Percentiles rank a stretch among this genome's conserved stretches.
Conservation (phyloP, 257 asterid species). For the Solanum rostratum region DNA sequence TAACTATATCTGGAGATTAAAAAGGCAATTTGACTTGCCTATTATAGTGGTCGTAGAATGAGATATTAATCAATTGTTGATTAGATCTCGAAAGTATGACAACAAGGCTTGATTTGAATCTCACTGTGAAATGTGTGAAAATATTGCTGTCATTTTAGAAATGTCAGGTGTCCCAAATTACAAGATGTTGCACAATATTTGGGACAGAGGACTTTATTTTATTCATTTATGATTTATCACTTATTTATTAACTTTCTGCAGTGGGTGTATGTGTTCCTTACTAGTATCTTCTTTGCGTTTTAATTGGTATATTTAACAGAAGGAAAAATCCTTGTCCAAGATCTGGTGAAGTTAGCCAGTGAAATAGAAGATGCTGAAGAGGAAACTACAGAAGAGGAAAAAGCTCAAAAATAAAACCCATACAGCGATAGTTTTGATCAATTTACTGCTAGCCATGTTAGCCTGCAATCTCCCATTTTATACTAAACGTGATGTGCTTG, state of each 20-base stretch:
- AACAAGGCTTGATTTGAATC: not conserved
- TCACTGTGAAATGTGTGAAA: not conserved
- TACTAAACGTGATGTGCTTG: not conserved
- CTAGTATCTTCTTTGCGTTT: not conserved
- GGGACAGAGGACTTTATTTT: not conserved
- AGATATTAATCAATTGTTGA: not conserved
- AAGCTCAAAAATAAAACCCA: conserved; percentile 13
- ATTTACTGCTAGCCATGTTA: not conserved
- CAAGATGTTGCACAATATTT: not conserved
- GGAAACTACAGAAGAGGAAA: conserved; percentile 33
- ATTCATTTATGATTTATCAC: not conserved
- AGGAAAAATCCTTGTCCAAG: conserved; percentile 89
- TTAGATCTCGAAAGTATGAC: not conserved
- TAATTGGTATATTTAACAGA: conserved; percentile 29
- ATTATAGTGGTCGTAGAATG: not conserved
- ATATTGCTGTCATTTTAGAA: not conserved
- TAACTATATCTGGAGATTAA: not conserved
- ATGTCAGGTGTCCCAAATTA: not conserved
- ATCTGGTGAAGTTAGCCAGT: conserved; percentile 64
- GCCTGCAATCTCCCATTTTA: not conserved
- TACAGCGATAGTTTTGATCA: not conserved
- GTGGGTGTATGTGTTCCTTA: not conserved
- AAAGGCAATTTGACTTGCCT: not conserved
- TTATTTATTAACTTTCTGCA: not conserved
- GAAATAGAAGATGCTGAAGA: conserved; percentile 45